These are phyloP conservation scores for Phytophthora fragariae DNA, from an alignment of 352 stramenopile genomes.

Conservation along the genomic window DNA sequence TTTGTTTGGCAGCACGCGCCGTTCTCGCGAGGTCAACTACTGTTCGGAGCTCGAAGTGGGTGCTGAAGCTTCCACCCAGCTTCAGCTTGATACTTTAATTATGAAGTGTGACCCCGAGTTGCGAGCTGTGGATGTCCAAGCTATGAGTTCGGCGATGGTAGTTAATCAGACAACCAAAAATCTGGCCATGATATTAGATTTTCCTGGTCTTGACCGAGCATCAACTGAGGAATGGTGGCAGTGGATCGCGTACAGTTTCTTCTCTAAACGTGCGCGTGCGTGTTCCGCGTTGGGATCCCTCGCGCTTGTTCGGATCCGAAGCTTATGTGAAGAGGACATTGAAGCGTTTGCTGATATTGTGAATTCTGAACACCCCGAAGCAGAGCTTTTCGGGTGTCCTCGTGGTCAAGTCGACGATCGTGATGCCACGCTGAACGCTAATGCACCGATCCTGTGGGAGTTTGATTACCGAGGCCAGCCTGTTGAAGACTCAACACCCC, in stretches of 20 bases:
- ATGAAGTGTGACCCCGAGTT: background rate
- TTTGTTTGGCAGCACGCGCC: conserved; percentile 1
- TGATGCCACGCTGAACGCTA: background rate
- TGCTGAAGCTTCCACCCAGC: background rate
- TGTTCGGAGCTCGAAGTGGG: background rate
- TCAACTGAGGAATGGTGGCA: background rate
- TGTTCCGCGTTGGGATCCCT: background rate
- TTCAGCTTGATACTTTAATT: background rate
- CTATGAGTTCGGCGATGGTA: background rate
- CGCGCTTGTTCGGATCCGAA: background rate
- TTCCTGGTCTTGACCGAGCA: background rate
- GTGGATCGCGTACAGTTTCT: background rate
- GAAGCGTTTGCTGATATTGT: background rate
- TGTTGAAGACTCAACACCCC: background rate
- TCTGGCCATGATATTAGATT: background rate
- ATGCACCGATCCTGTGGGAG: background rate
- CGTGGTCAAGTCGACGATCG: background rate
- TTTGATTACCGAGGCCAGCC: background rate
- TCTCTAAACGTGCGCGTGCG: background rate
- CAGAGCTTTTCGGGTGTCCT: background rate
- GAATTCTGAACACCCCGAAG: background rate
- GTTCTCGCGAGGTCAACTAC: background rate
- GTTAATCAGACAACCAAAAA: background rate
- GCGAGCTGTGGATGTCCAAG: background rate
- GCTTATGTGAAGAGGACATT: background rate